Conservation (phyloP, 192 early-diverging fungal genomes). For the Dimargaris cristalligena region DNA sequence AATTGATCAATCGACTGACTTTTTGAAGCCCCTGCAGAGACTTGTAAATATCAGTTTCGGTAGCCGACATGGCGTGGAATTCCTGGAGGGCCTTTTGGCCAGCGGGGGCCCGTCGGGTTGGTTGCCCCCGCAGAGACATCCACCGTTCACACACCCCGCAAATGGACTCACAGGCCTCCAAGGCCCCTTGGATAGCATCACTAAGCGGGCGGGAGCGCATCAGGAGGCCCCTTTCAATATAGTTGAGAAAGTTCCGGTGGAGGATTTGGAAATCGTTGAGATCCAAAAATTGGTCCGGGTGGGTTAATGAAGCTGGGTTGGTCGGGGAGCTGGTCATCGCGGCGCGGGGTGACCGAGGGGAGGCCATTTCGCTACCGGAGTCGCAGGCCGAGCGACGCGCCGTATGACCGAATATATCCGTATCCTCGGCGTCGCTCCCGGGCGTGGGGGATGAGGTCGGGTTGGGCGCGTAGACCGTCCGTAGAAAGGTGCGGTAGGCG, state of each 20-base stretch:
- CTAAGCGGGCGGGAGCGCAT: not conserved
- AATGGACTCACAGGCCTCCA: not conserved
- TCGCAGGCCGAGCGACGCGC: not conserved
- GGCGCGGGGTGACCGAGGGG: not conserved
- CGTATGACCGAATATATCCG: too few species aligned
- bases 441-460: not conserved
- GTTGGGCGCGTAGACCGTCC: not conserved
- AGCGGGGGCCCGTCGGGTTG: too few species aligned
- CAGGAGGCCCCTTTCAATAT: constrained; percentile 3
- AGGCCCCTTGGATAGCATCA: not conserved
- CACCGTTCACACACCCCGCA: constrained; percentile 7
- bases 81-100: not conserved
- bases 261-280: not conserved
- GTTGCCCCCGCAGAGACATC: too few species aligned
- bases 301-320: too few species aligned
- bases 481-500: not conserved
- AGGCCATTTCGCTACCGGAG: not conserved
- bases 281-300: not conserved
- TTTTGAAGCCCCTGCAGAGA: not conserved
- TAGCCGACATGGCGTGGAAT: not conserved
- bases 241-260: not conserved
- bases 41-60: not conserved
- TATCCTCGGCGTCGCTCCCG: too few species aligned
- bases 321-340: not conserved
- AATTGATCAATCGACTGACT: not conserved